Evolutionary conservation across 805 yeast genomes (phyloP), one percentile per base, ranked within the genome.

Genomic region (Kregervanrija fluxuum): DNA sequence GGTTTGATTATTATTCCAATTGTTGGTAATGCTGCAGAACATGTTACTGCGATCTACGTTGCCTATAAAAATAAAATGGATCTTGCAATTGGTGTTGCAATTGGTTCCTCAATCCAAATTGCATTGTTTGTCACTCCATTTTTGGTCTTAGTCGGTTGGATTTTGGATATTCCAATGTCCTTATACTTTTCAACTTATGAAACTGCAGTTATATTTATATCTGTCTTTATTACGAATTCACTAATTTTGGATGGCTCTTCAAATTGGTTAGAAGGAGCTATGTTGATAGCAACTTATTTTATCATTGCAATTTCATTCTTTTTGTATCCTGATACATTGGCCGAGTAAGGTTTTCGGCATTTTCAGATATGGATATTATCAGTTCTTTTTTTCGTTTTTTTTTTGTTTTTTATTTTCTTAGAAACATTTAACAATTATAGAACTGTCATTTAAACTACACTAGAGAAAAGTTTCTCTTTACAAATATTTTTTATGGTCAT

Each of bases 11-110:
- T 93, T 38, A 83, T 93, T 50, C 99, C 99, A 35, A 91, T 93
- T 50, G 98, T 93, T 28, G 99, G 98, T 45, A 93, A 93, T 58
- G 99, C 99, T 3, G 98, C 98, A 11, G 99, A 93, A 65, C 99
- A 93, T 65, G 98, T 88, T 42, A 93, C 99, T 14, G 96, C 98
- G 3, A 84, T 93, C 33, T 76, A 88, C 49, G 98, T 93, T 40
- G 98, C 99, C 16, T 79, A 81, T 75, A 89, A 89, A 67, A 87
- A 93, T 66, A 93, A 93, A 68, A 93, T 93, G 96, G 98, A 93
- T 63, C 75, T 93, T 48, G 97, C 99, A 11, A 77, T 93, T 54
- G 95, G 96, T 47, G 98, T 93, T 39, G 98, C 99, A 2, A 82
- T 93, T 48, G 99, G 99, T 15, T 85, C 95, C 1, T 88, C 96